Percentiles rank a stretch among this genome's conserved stretches.
phyloP scores from a whole-genome alignment of 306 rosid species.

The Cicer bijugum region DNA sequence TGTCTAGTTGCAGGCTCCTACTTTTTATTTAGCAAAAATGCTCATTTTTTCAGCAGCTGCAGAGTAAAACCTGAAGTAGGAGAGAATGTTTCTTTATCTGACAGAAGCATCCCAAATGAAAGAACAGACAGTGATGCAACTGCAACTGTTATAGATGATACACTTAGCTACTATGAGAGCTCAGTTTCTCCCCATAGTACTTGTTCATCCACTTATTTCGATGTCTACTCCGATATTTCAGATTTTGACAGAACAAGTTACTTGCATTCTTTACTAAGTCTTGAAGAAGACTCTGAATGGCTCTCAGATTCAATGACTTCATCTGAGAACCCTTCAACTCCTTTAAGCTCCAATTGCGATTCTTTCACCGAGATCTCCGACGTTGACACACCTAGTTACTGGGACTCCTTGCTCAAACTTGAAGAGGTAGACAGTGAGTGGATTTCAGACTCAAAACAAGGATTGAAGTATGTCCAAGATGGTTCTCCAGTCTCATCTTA shows the following conservation, averaged over 20 bases:
- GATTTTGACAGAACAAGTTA: constrained; percentile 46
- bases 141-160: constrained; percentile 24
- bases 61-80: not conserved
- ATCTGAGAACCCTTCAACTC: constrained; percentile 40
- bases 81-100: constrained; percentile 19
- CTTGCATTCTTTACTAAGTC: constrained; percentile 50
- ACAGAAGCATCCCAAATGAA: constrained; percentile 22
- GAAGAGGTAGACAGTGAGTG: constrained; percentile 49
- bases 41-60: not conserved
- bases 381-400: constrained; percentile 25
- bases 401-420: constrained; percentile 51
- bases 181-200: not conserved
- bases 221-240: constrained; percentile 33
- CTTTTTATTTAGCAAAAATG: constrained; percentile 27
- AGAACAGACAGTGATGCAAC: constrained; percentile 7
- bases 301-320: constrained; percentile 43
- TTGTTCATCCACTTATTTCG: constrained; percentile 34
- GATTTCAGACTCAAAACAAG: constrained; percentile 36
- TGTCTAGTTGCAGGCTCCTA: constrained; percentile 40
- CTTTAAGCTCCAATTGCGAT: constrained; percentile 38
- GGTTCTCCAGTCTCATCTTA: constrained; percentile 42
- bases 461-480: not conserved
- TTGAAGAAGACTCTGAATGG: constrained; percentile 55
- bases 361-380: constrained; percentile 40
- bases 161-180: constrained; percentile 21